Evolutionary conservation across 495 filamentous ascomycete species (phyloP), one percentile per base, ranked within the genome.

Genomic region (Penicillium antarcticum): DNA sequence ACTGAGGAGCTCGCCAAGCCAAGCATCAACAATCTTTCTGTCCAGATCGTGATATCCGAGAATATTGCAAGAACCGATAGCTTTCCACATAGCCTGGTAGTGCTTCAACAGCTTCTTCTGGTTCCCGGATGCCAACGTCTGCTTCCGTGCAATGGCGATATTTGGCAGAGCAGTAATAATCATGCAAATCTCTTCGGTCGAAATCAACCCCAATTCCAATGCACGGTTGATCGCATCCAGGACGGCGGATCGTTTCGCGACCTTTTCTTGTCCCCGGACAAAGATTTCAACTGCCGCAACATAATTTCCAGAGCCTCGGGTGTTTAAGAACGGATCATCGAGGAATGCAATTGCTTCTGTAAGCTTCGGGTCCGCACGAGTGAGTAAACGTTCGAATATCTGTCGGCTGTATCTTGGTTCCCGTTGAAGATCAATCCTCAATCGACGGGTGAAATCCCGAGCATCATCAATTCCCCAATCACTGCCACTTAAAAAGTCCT

Each of bases 281-380:
- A 61, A 67, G 26, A 55, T 26, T 42, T 68, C 42, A 38, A 70
- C 53, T 4, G 64, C 53, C 12, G 53, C 42, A 41, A 58, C 44
- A 29, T 71, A 75, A 51, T 79, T 80, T 1, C 69, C 60, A 11
- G 73, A 66, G 12, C 70, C 69, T 4, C 45, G 58, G 23, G 60
- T 64, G 45, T 77, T 77, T 29, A 80, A 42, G 23, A 60, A 60
- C 0, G 61, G 62, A 42, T 81, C 76, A 37, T 74, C 69, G 21
- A 80, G 42, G 33, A 79, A 79, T 8, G 57, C 44, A n/a, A 71
- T 49, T 0, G 71, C 57, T 49, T 69, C 60, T 9, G 13, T 65
- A 31, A 53, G 61, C 13, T 57, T 44, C 7, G 29, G 41, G 4
- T 37, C 35, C 3, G 55, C 56, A 7, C 45, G 55, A 21, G 56